A percentile compares a stretch with the other conserved stretches of the same genome.
Evolutionary conservation across 1,139 yeast genomes (phyloP).

Genomic region (Candida sanyaensis): DNA sequence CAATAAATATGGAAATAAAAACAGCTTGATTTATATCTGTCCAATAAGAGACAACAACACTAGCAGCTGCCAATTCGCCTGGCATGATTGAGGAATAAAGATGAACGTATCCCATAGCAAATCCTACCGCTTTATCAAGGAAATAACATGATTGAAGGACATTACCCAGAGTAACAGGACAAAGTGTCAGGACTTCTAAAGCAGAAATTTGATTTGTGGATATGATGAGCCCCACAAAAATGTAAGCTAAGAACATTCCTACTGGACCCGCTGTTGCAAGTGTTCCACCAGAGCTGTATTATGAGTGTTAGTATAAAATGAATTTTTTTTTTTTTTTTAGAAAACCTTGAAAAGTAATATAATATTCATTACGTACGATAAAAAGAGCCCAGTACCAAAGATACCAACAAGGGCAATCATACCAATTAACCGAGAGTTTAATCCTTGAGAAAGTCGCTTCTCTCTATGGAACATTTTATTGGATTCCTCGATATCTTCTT

Average conservation of each 20-base stretch:
- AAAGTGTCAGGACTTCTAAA: constrained; percentile 28
- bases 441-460: constrained; percentile 11
- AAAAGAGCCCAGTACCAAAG: constrained; percentile 24
- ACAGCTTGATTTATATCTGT: constrained; percentile 22
- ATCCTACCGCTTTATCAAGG: constrained; percentile 26
- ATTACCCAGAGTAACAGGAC: constrained; percentile 29
- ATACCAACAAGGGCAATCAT: constrained; percentile 32
- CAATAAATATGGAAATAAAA: constrained; percentile 26
- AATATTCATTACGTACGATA: background rate
- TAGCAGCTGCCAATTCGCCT: constrained; percentile 25
- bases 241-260: constrained; percentile 20
- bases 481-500: constrained; percentile 7
- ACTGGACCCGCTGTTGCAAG: constrained; percentile 19
- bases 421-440: constrained; percentile 30
- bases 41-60: constrained; percentile 27
- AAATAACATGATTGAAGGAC: constrained; percentile 28
- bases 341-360: background rate
- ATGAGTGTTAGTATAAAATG: background rate
- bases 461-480: constrained; percentile 12
- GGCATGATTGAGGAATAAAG: constrained; percentile 22
- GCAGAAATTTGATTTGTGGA: constrained; percentile 23
- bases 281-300: constrained; percentile 17
- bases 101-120: constrained; percentile 25
- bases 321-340: no score
- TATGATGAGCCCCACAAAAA: constrained; percentile 21